Percentiles rank a stretch among this genome's conserved stretches.
phyloP scores from a whole-genome alignment of 306 rosid genomes.

The Vigna trinervia region DNA sequence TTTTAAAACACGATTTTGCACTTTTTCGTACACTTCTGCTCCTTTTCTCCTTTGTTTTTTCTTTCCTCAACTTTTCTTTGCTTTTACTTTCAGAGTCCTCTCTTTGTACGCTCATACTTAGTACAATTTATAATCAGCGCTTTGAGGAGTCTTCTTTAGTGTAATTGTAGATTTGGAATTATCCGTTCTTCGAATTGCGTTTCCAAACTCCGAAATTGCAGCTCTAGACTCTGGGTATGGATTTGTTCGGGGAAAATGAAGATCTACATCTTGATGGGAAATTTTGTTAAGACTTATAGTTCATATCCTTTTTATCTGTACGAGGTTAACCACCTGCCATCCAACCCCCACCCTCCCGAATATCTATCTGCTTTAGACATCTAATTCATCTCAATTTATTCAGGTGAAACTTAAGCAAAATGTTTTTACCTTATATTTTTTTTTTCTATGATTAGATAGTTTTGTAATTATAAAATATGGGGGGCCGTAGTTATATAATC shows the following conservation, averaged over 20 bases:
- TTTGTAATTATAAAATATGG: constrained; percentile 15
- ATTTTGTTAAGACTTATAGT: neutral
- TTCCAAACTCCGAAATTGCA: neutral
- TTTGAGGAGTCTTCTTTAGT: neutral
- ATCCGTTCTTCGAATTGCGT: constrained; percentile 16
- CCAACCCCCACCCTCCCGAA: too few relatives aligned
- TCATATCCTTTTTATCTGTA: neutral
- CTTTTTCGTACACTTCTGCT: constrained; percentile 27
- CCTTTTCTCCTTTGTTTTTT: neutral
- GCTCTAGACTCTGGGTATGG: neutral
- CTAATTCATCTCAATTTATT: neutral
- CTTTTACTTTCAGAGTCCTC: neutral
- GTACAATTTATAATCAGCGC: neutral
- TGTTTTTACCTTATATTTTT: neutral
- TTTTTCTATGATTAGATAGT: neutral
- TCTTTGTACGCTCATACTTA: too few relatives aligned
- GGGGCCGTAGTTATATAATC: constrained; percentile 31
- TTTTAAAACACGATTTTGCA: constrained; percentile 13
- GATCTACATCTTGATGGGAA: constrained; percentile 22
- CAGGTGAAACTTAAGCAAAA: constrained; percentile 13
- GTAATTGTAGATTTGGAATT: constrained; percentile 22
- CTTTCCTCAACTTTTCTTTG: constrained; percentile 28
- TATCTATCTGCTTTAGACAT: too few relatives aligned
- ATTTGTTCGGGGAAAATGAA: constrained; percentile 14
- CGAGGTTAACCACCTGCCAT: neutral